Evolutionary conservation across 768 basidiomycete genomes (phyloP).

Genomic region (Dacryopinax spathularia): DNA sequence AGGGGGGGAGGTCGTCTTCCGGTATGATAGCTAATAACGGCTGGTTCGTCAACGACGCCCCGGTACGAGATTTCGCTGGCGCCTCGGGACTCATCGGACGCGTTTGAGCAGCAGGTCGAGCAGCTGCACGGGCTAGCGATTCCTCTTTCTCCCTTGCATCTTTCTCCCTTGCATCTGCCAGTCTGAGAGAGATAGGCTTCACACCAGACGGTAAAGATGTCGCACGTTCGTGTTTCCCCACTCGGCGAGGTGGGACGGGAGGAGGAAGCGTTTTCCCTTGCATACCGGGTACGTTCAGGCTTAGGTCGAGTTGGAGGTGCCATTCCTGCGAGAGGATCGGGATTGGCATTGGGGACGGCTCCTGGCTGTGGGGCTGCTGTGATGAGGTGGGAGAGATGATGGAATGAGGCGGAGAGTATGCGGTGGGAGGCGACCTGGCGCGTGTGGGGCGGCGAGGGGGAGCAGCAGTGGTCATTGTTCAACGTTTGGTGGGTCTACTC

Average conservation of each 20-base stretch:
- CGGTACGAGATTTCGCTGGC: no score
- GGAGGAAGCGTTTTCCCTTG: not conserved
- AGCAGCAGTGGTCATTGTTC: no score
- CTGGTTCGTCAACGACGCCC: no score
- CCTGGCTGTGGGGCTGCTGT: no score
- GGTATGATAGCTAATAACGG: not conserved
- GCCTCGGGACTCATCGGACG: no score
- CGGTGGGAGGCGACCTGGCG: no score
- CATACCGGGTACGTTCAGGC: not conserved
- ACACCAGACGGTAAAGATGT: not conserved
- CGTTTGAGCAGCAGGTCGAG: no score
- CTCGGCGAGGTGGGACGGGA: not conserved
- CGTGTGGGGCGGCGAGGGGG: no score
- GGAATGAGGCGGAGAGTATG: no score
- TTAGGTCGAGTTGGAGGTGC: not conserved
- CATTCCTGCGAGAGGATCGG: not conserved
- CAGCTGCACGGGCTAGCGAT: not conserved
- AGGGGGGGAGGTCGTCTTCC: not conserved
- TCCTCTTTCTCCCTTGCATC: not conserved
- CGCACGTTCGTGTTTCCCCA: not conserved
- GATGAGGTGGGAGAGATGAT: not conserved
- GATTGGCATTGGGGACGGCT: not conserved
- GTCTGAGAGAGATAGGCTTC: not conserved
- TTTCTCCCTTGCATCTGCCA: not conserved
- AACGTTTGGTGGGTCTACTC: no score